phyloP scores from a whole-genome alignment of 208 protist genomes.

The Histomonas meleagridis region DNA sequence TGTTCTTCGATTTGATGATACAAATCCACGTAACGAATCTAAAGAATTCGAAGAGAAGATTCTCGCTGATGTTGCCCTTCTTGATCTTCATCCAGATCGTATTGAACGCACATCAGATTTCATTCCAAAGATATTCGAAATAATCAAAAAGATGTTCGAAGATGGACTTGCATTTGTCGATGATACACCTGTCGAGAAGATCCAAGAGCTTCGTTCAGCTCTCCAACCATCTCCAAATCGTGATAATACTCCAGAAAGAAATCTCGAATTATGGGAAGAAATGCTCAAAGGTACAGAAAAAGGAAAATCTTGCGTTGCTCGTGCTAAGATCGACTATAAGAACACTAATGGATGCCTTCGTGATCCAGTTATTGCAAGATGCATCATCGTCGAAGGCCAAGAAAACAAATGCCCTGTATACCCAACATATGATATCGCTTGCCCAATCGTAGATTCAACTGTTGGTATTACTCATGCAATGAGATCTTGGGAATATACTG shows the following conservation, averaged over 20 bases:
- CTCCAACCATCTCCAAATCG: conserved; percentile 34
- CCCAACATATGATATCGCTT: conserved; percentile 97
- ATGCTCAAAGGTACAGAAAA: conserved; percentile 69
- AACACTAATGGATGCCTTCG: conserved; percentile 81
- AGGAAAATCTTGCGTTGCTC: conserved; percentile 73
- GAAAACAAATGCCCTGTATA: conserved; percentile 58
- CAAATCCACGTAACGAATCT: conserved; percentile 94
- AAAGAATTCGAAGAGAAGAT: conserved; percentile 84
- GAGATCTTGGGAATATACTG: conserved; percentile 90
- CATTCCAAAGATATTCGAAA: conserved; percentile 72
- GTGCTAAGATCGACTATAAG: conserved; percentile 85
- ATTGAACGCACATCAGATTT: conserved; percentile 85
- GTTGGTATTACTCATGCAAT: conserved; percentile 96
- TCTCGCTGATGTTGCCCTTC: conserved; percentile 70
- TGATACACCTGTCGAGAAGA: conserved; percentile 75
- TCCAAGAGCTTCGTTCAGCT: conserved; percentile 38
- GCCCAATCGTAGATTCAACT: conserved; percentile 88
- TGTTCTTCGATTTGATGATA: conserved; percentile 97
- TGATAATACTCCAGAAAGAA: conserved; percentile 71
- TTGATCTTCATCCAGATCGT: conserved; percentile 72
- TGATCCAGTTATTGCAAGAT: conserved; percentile 87
- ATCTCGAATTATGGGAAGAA: conserved; percentile 76
- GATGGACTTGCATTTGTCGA: conserved; percentile 78
- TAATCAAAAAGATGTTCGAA: conserved; percentile 43
- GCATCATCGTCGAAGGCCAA: conserved; percentile 61